These are phyloP conservation scores for Clitopilus passeckerianus DNA, from an alignment of 768 basidiomycete species.

Conservation along the genomic window DNA sequence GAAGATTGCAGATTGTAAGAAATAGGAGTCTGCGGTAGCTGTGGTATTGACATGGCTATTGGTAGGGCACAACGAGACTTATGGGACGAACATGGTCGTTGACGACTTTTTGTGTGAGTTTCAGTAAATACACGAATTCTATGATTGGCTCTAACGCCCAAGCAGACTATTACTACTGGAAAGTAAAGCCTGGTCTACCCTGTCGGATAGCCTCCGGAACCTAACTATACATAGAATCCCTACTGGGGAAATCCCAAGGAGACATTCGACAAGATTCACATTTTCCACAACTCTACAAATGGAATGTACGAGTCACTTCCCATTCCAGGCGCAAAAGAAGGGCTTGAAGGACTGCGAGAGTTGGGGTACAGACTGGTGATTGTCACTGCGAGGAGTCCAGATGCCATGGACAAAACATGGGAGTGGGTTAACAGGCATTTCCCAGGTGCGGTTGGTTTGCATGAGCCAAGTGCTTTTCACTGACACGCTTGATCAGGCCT, in stretches of 20 bases:
- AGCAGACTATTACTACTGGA: constrained; percentile 74
- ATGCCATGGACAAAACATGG: constrained; percentile 53
- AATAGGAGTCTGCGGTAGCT: background rate
- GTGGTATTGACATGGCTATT: background rate
- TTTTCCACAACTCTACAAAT: constrained; percentile 48
- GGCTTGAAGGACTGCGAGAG: constrained; percentile 45
- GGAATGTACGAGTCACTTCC: constrained; percentile 43
- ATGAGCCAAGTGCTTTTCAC: background rate
- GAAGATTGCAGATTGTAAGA: constrained; percentile 51
- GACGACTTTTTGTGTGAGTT: constrained; percentile 58
- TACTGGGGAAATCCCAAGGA: constrained; percentile 59
- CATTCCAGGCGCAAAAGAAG: constrained; percentile 59
- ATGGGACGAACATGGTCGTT: constrained; percentile 51
- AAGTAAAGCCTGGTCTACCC: constrained; percentile 30
- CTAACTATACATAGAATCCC: constrained; percentile 30
- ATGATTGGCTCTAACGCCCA: background rate
- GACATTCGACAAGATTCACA: constrained; percentile 53
- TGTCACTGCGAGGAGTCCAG: constrained; percentile 66
- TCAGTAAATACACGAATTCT: background rate
- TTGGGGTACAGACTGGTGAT: constrained; percentile 69
- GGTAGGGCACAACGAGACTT: constrained; percentile 62
- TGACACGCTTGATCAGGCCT: constrained; percentile 22
- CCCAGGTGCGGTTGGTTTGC: constrained; percentile 36
- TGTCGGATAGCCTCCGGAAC: background rate
- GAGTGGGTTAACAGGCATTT: constrained; percentile 65